Conservation (phyloP, 805 yeast species). For the Jamesozyma jinghongensis region DNA sequence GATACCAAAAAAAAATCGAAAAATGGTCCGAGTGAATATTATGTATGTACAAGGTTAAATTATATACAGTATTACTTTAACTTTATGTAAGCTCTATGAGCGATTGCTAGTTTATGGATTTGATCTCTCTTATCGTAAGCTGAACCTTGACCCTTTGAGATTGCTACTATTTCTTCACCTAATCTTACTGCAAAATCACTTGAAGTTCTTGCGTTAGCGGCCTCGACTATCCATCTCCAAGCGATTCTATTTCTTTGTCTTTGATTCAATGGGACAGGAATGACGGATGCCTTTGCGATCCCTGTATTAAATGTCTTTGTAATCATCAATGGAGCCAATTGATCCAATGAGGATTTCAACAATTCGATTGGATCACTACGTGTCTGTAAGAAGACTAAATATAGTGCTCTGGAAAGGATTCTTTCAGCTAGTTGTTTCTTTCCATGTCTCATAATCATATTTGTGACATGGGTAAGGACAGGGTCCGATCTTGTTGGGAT, state of each 20-base stretch:
- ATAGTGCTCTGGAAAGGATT: conserved; percentile 65
- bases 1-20: too few species aligned
- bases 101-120: conserved; percentile 79
- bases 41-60: too few species aligned
- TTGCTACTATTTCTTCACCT: conserved; percentile 79
- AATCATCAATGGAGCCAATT: conserved; percentile 75
- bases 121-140: conserved; percentile 77
- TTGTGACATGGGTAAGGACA: conserved; percentile 67
- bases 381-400: conserved; percentile 48
- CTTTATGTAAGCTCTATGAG: conserved; percentile 74
- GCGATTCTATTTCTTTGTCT: conserved; percentile 83
- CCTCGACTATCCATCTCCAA: conserved; percentile 83
- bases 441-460: conserved; percentile 88
- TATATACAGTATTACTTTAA: conserved; percentile 22
- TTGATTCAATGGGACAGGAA: conserved; percentile 74
- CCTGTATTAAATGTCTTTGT: conserved; percentile 73
- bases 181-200: conserved; percentile 79
- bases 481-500: conserved; percentile 61
- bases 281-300: conserved; percentile 69
- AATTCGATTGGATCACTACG: conserved; percentile 74
- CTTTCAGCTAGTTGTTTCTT: conserved; percentile 73
- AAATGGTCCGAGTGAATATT: too few species aligned
- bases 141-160: conserved; percentile 66
- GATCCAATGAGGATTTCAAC: conserved; percentile 65
- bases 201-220: conserved; percentile 68